Conservation (phyloP, 345 rosid genomes). For the Aquilaria yunnanensis region DNA sequence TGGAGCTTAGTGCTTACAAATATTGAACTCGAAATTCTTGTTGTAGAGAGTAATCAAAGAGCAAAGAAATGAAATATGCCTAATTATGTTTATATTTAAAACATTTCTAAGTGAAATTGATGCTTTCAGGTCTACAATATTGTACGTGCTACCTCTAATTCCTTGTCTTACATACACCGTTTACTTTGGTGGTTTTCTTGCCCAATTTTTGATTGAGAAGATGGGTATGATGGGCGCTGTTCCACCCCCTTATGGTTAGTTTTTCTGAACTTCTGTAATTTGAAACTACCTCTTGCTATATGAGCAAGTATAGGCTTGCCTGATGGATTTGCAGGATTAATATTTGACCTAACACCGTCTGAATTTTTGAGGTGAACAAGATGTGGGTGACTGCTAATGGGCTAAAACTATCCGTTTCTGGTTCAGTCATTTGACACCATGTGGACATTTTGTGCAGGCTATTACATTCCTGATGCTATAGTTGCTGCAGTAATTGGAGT, state of each 20-base stretch:
- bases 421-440: background rate
- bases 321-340: background rate
- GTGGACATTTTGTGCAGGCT: constrained; percentile 43
- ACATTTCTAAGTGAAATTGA: constrained; percentile 16
- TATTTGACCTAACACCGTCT: background rate
- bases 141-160: constrained; percentile 60
- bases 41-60: background rate
- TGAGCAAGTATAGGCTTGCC: background rate
- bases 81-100: too few species aligned
- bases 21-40: too few species aligned
- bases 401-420: background rate
- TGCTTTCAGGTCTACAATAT: constrained; percentile 63
- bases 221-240: constrained; percentile 94
- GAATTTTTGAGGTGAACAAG: background rate
- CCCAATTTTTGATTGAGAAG: constrained; percentile 85
- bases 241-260: constrained; percentile 91
- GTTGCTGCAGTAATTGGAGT: constrained; percentile 70
- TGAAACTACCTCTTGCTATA: background rate
- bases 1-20: too few species aligned
- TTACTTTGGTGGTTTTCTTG: constrained; percentile 81
- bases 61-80: background rate
- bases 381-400: background rate
- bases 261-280: constrained; percentile 22
- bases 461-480: constrained; percentile 56
- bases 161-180: constrained; percentile 66